These are phyloP conservation scores for Coelastrella sp. DNA, from an alignment of 139 green algal species.

Conservation along the genomic window DNA sequence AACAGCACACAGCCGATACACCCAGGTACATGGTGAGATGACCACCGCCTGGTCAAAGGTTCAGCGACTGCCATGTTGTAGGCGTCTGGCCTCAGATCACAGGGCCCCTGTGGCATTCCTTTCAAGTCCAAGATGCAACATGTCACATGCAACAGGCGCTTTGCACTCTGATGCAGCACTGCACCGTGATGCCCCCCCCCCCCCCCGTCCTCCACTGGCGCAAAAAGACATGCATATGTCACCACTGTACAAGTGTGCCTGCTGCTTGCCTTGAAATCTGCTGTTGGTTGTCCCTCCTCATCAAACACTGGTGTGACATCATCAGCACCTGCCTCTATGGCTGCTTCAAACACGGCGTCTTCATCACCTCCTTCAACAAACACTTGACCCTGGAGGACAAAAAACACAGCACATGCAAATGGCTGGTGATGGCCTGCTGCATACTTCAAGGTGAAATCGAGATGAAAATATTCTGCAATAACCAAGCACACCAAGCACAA, in stretches of 20 bases:
- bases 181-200: too few species aligned
- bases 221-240: too few species aligned
- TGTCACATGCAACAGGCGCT: too few species aligned
- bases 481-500: too few species aligned
- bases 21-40: too few species aligned
- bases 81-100: background rate
- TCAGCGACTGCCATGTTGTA: background rate
- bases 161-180: too few species aligned
- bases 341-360: constrained; percentile 81
- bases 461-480: too few species aligned
- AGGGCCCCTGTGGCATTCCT: background rate
- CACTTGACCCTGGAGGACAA: constrained; percentile 38
- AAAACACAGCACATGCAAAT: background rate
- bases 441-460: background rate
- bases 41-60: too few species aligned
- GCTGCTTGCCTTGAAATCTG: constrained; percentile 49
- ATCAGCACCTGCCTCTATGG: constrained; percentile 81
- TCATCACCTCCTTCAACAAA: constrained; percentile 57
- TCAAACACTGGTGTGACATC: constrained; percentile 70
- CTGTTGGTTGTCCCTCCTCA: constrained; percentile 57
- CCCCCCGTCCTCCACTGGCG: too few species aligned
- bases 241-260: background rate
- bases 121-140: too few species aligned
- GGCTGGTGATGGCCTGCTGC: background rate
- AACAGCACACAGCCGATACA: background rate